Evolutionary conservation across 2,329 filamentous ascomycete species (phyloP).

Genomic region (Diaporthe nobilis): DNA sequence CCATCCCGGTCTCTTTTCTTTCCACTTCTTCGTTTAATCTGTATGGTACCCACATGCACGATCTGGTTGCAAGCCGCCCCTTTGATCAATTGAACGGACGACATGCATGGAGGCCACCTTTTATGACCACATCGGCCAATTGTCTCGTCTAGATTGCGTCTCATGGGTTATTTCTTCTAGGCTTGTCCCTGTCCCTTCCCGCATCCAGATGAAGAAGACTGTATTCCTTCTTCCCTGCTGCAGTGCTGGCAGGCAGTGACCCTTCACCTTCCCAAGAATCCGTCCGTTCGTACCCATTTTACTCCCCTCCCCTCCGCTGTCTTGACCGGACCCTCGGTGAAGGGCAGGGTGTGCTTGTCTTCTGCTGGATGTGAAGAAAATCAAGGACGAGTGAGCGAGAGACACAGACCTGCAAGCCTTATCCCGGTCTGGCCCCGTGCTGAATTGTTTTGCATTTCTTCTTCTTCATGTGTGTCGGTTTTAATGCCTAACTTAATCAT

Average conservation of each 20-base stretch:
- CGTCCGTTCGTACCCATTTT: slow-evolving; percentile 14
- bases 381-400: slow-evolving; percentile 21
- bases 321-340: slow-evolving; percentile 30
- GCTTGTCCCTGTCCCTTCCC: slow-evolving; percentile 36
- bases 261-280: slow-evolving; percentile 31
- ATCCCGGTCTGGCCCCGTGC: slow-evolving; percentile 26
- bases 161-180: slow-evolving; percentile 35
- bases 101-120: slow-evolving; percentile 39
- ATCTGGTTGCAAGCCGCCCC: slow-evolving; percentile 39
- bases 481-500: slow-evolving; percentile 36
- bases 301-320: slow-evolving; percentile 19
- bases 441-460: slow-evolving; percentile 28
- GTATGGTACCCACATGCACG: slow-evolving; percentile 31
- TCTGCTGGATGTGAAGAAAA: slow-evolving; percentile 28
- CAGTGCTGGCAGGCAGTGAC: slow-evolving; percentile 27
- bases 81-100: slow-evolving; percentile 37
- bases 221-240: slow-evolving; percentile 29
- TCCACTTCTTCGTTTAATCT: slow-evolving; percentile 34
- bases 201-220: slow-evolving; percentile 29
- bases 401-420: slow-evolving; percentile 27
- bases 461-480: slow-evolving; percentile 36
- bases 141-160: slow-evolving; percentile 27
- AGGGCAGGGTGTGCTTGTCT: slow-evolving; percentile 33
- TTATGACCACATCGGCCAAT: slow-evolving; percentile 38
- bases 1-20: slow-evolving; percentile 35